Evolutionary conservation across 306 rosid species (phyloP).

Genomic region (Malus domestica): ASM211411v1 NC_041795.1:29200001-29200500

Average conservation of each 20-base stretch:
- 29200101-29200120: conserved; percentile 26
- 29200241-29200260: neutral
- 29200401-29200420: conserved; percentile 12
- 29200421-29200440: neutral
- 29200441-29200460: conserved; percentile 77
- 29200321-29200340: neutral
- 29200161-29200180: neutral
- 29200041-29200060: conserved; percentile 56
- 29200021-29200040: conserved; percentile 67
- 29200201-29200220: neutral
- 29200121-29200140: conserved; percentile 67
- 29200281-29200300: neutral
- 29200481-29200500: conserved; percentile 86
- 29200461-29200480: conserved; percentile 95
- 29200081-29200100: conserved; percentile 18
- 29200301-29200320: neutral
- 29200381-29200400: neutral
- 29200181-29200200: neutral
- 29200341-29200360: neutral
- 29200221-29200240: neutral
- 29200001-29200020: neutral
- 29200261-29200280: neutral
- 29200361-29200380: neutral
- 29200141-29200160: neutral
- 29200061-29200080: conserved; percentile 41